Conservation (phyloP, 164 flowering plant genomes). For the Magnolia changhungtana region DNA sequence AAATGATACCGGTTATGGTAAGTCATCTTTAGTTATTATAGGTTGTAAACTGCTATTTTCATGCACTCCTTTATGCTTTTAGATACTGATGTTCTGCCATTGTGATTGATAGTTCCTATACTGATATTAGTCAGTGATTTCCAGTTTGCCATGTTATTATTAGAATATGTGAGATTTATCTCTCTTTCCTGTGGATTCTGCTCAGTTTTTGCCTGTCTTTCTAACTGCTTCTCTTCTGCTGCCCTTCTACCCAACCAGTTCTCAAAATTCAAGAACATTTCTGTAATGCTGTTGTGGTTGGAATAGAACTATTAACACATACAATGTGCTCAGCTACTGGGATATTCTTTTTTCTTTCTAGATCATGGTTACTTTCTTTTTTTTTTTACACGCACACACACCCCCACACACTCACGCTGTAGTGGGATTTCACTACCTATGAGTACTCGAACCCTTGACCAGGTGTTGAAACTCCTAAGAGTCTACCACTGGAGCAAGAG, state of each 20-base stretch:
- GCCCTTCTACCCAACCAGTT: background rate
- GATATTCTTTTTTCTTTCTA: no score
- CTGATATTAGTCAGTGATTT: background rate
- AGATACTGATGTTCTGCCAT: background rate
- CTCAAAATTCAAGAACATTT: background rate
- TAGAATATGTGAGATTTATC: background rate
- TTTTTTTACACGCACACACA: no score
- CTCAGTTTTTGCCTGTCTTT: background rate
- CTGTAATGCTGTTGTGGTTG: no score
- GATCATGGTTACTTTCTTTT: no score
- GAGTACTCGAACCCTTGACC: no score
- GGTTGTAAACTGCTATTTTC: background rate
- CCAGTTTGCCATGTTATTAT: background rate
- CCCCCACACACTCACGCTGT: no score
- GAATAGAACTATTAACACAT: no score
- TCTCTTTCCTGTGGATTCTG: background rate
- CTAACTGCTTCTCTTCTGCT: background rate
- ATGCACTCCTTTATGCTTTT: background rate
- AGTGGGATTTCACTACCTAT: no score
- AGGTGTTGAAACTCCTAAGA: no score
- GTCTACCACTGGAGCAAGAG: no score
- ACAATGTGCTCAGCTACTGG: no score
- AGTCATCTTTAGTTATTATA: slow-evolving; percentile 16
- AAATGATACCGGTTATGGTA: slow-evolving; percentile 99
- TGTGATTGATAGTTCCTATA: background rate